Base-by-base conservation (phyloP, 306 rosid genomes). In the Mucuna pruriens region DNA sequence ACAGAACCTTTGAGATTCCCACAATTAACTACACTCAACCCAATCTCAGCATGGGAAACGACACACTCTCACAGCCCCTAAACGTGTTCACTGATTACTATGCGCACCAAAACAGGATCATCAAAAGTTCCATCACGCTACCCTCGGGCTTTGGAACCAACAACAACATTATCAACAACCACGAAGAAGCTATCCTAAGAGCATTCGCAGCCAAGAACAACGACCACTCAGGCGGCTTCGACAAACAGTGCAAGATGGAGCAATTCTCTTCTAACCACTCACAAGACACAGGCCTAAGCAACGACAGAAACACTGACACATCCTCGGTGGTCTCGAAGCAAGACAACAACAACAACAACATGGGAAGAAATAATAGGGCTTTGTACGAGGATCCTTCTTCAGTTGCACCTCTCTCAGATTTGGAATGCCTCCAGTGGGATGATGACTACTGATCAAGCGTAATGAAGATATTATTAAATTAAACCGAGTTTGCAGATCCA, bases 211-310 rank as follows among this genome's bases (percentile, higher is more conserved):
- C 82, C 15, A 72, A 81, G 36, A 52, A 71, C 29, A 67, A 67
- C 33, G 73, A 67, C 2, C 48, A 67, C 52, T 9, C 40, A 9
- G 68, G 42, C n/a, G 81, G 72, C 9, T 8, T 55, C 74, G 83
- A 74, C 1, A 74, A 82, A 20, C 76, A 82, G 83, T 87, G 97
- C 88, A 90, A 89, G 83, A 75, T 78, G 84, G 97, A 89, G 76
- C 94, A 80, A 5, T 90, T 90, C 77, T 90, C 97, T 4, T 80
- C 90, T 0, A 88, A 91, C 77, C 96, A 88, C 42, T 92, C 97
- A 3, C 97, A 89, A 57, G 97, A 92, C 58, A 92, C 95, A 0
- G 91, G 94, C 12, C 68, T 89, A 6, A 92, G 94, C 92, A 88
- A 90, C 19, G 93, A 92, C 80, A 75, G 84, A 75, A 91, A 85